Evolutionary conservation across 2,329 filamentous ascomycete species (phyloP).

Genomic region (Exophiala oligosperma): DNA sequence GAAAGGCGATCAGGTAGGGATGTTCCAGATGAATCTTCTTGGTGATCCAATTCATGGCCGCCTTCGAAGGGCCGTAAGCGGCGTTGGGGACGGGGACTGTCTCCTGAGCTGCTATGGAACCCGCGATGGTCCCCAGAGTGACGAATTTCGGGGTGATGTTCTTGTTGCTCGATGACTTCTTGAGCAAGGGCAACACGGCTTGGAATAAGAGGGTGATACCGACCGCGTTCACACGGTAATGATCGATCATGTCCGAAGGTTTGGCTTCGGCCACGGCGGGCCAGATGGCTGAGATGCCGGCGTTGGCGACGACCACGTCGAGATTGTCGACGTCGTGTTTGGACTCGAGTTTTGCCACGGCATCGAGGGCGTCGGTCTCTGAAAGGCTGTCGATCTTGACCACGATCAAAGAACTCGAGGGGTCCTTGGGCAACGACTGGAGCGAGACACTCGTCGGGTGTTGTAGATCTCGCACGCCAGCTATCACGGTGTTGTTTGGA

Average conservation of each 20-base stretch:
- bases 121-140: background rate
- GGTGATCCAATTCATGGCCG: slow-evolving; percentile 24
- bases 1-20: slow-evolving; percentile 26
- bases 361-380: slow-evolving; percentile 34
- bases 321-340: slow-evolving; percentile 38
- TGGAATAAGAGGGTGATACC: slow-evolving; percentile 33
- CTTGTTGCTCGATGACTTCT: background rate
- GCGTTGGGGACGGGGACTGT: background rate
- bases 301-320: slow-evolving; percentile 54
- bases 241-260: slow-evolving; percentile 38
- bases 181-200: slow-evolving; percentile 39
- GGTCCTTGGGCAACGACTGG: slow-evolving; percentile 33
- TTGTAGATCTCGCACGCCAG: slow-evolving; percentile 10
- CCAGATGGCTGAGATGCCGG: slow-evolving; percentile 41
- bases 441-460: slow-evolving; percentile 28
- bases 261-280: slow-evolving; percentile 35
- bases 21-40: slow-evolving; percentile 27
- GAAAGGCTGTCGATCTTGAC: slow-evolving; percentile 42
- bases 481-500: slow-evolving; percentile 13
- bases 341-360: slow-evolving; percentile 32
- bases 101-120: background rate
- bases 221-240: slow-evolving; percentile 44
- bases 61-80: slow-evolving; percentile 29
- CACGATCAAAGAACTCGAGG: slow-evolving; percentile 38
- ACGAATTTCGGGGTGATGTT: background rate